phyloP scores from a whole-genome alignment of 2,329 filamentous ascomycete species.

The Helotiales sp. region DNA sequence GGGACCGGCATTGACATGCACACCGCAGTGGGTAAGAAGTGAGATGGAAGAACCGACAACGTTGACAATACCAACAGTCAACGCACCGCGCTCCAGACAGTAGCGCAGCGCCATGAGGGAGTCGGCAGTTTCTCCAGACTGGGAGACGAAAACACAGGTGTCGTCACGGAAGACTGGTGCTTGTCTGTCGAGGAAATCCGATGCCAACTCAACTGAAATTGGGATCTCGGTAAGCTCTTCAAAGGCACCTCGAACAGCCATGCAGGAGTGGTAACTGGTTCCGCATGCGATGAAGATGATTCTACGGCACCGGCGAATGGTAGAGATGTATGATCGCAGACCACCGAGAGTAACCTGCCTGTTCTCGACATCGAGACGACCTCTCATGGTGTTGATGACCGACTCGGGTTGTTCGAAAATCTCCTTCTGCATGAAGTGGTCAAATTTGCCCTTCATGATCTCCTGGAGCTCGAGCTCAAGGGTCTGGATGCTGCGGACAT shows the following conservation, averaged over 20 bases:
- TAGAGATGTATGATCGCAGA: conserved; percentile 92
- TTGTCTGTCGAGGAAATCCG: conserved; percentile 95
- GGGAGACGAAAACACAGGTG: conserved; percentile 97
- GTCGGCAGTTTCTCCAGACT: conserved; percentile 97
- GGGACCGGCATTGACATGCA: conserved; percentile 97
- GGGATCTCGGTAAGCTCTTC: conserved; percentile 98
- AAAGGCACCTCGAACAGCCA: conserved; percentile 97
- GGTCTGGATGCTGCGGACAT: conserved; percentile 97
- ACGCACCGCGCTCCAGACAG: conserved; percentile 94
- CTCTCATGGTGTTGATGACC: conserved; percentile 99
- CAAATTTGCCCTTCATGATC: conserved; percentile 99
- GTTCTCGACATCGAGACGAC: conserved; percentile 89
- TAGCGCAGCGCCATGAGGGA: conserved; percentile 96
- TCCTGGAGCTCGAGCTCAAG: conserved; percentile 98
- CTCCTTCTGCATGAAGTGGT: conserved; percentile 99
- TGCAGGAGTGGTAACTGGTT: conserved; percentile 98
- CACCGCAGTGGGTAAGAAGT: conserved; percentile 97
- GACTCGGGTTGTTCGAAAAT: conserved; percentile 99
- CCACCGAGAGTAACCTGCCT: conserved; percentile 95
- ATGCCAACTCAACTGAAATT: conserved; percentile 94
- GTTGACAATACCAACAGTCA: conserved; percentile 98
- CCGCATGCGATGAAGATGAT: conserved; percentile 99
- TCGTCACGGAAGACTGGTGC: conserved; percentile 99
- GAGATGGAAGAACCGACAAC: conserved; percentile 98
- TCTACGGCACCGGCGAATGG: conserved; percentile 92